These are phyloP conservation scores for Emergomyces pasteurianus DNA, from an alignment of 2,329 filamentous ascomycete genomes.

Conservation along the genomic window DNA sequence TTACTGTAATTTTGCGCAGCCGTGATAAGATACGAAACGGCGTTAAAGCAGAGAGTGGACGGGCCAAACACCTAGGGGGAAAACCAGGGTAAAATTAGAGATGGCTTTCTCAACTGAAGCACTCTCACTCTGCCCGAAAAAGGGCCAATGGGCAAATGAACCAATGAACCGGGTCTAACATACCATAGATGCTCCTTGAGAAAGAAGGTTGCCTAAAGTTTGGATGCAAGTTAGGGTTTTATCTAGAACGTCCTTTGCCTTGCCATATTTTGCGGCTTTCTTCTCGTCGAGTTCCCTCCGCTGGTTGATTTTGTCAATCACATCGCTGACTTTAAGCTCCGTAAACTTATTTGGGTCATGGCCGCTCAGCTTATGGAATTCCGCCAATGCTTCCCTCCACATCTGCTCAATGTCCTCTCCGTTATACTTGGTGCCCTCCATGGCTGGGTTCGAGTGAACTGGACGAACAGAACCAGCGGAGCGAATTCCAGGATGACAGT, in stretches of 20 bases:
- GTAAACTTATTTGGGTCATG: constrained; percentile 12
- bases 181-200: constrained; percentile 18
- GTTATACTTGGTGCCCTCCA: constrained; percentile 3
- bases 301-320: constrained; percentile 13
- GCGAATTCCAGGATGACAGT: background rate
- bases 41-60: constrained; percentile 19
- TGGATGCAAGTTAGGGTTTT: constrained; percentile 16
- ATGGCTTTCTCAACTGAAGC: background rate
- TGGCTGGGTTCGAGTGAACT: background rate
- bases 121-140: no score
- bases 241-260: constrained; percentile 14
- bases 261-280: constrained; percentile 13
- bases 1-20: constrained; percentile 18
- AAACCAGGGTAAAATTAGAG: background rate
- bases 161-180: background rate
- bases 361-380: constrained; percentile 10
- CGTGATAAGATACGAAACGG: constrained; percentile 18
- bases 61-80: constrained; percentile 17
- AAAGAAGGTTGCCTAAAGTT: constrained; percentile 15
- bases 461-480: background rate
- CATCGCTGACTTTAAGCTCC: constrained; percentile 13
- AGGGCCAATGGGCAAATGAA: no score
- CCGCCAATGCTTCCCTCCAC: constrained; percentile 9
- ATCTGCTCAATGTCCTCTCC: constrained; percentile 9
- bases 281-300: constrained; percentile 16